phyloP scores from a whole-genome alignment of 2,329 filamentous ascomycete species.

The Colletotrichum ledebouriae region DNA sequence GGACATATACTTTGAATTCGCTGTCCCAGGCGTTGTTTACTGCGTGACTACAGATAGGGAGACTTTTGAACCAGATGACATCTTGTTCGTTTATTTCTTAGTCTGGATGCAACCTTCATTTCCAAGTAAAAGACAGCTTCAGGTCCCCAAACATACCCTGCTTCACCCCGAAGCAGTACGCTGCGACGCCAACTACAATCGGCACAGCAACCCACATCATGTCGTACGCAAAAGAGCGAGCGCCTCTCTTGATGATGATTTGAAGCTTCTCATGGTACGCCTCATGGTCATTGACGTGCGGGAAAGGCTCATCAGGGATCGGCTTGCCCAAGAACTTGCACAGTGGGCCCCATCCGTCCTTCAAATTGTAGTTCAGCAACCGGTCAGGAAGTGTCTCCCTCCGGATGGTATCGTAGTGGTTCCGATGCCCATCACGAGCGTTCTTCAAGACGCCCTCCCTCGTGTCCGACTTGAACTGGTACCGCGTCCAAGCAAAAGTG shows the following conservation, averaged over 20 bases:
- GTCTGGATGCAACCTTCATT: too few species aligned
- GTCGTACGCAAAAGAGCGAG: not conserved
- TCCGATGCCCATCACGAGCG: not conserved
- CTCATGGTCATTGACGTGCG: conserved; percentile 38
- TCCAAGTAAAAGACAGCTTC: not conserved
- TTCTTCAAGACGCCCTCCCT: conserved; percentile 39
- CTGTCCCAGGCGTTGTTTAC: too few species aligned
- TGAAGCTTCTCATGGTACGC: conserved; percentile 28
- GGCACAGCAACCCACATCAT: conserved; percentile 9
- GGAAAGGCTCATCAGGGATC: conserved; percentile 47
- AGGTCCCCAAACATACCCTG: not conserved
- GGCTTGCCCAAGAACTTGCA: conserved; percentile 53
- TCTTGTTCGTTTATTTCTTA: too few species aligned
- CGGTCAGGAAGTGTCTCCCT: conserved; percentile 16
- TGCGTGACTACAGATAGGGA: too few species aligned
- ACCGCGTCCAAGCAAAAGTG: conserved; percentile 46
- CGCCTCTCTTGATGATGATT: conserved; percentile 20
- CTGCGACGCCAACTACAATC: not conserved
- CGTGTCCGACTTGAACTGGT: conserved; percentile 41
- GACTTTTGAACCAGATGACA: too few species aligned
- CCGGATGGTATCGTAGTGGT: conserved; percentile 31
- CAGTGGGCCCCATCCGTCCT: conserved; percentile 54
- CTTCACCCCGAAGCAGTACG: conserved; percentile 4
- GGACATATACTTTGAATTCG: too few species aligned
- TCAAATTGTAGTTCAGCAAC: conserved; percentile 40